A percentile compares a stretch with the other conserved stretches of the same genome.
Conservation (phyloP, 768 basidiomycete species). For the Lactarius indigo region DNA sequence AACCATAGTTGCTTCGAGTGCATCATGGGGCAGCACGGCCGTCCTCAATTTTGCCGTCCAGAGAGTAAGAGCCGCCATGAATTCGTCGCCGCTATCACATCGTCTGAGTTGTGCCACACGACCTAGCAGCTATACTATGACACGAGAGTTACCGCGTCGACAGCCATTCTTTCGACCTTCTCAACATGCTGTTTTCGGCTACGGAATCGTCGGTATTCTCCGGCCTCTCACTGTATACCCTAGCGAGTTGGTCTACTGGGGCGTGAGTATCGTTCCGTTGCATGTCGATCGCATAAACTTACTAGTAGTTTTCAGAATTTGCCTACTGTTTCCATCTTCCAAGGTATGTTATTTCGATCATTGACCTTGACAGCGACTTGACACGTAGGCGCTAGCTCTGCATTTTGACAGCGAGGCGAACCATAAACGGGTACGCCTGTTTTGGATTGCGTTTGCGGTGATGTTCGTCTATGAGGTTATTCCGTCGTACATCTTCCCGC, state of each 20-base stretch:
- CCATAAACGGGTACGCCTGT: conserved; percentile 47
- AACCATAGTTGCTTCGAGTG: conserved; percentile 56
- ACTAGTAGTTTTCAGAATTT: conserved; percentile 41
- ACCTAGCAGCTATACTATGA: conserved; percentile 53
- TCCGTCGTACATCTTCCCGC: conserved; percentile 58
- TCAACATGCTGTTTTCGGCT: conserved; percentile 65
- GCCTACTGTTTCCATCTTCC: conserved; percentile 57
- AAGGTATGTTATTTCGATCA: conserved; percentile 36
- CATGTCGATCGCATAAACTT: not conserved
- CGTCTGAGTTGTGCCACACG: not conserved
- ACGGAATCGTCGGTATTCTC: conserved; percentile 56
- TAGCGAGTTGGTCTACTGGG: conserved; percentile 63
- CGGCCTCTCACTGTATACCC: conserved; percentile 59
- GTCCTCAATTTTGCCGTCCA: conserved; percentile 63
- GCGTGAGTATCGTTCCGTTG: conserved; percentile 33
- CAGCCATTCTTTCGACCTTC: conserved; percentile 58
- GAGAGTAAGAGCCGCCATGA: conserved; percentile 36
- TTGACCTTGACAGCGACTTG: conserved; percentile 18
- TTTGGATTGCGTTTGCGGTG: conserved; percentile 47
- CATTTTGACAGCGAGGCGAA: conserved; percentile 47
- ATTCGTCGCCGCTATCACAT: not conserved
- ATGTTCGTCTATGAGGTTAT: conserved; percentile 55
- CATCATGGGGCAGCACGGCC: conserved; percentile 48
- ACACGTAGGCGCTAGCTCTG: conserved; percentile 40
- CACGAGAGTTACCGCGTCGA: conserved; percentile 42